phyloP scores from a whole-genome alignment of 805 yeast species.

The Cyberlindnera mrakii region DNA sequence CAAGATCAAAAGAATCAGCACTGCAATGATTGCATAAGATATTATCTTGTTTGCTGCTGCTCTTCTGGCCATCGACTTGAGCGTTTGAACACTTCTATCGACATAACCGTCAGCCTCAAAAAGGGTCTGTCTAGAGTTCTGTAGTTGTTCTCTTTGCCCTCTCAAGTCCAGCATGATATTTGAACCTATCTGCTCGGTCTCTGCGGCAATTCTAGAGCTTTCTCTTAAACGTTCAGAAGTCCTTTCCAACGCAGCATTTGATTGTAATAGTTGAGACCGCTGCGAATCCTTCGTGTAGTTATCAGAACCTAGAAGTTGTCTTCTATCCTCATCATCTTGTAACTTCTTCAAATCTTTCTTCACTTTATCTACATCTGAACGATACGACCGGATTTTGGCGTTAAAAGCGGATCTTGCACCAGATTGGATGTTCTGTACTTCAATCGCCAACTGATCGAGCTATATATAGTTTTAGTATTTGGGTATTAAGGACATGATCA shows the following conservation, averaged over 20 bases:
- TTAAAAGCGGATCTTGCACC: slow-evolving; percentile 62
- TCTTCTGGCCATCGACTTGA: slow-evolving; percentile 87
- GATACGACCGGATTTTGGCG: slow-evolving; percentile 69
- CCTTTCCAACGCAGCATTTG: slow-evolving; percentile 75
- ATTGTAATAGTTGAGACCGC: slow-evolving; percentile 71
- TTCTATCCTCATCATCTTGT: slow-evolving; percentile 67
- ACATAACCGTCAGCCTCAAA: slow-evolving; percentile 90
- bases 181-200: slow-evolving; percentile 89
- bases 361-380: slow-evolving; percentile 49
- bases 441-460: slow-evolving; percentile 83
- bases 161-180: slow-evolving; percentile 82
- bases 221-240: slow-evolving; percentile 80
- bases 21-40: slow-evolving; percentile 87
- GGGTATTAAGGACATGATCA: neutral
- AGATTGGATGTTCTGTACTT: slow-evolving; percentile 80
- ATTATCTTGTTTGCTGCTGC: slow-evolving; percentile 87
- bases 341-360: slow-evolving; percentile 50
- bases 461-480: slow-evolving; percentile 4
- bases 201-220: slow-evolving; percentile 84
- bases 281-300: slow-evolving; percentile 45
- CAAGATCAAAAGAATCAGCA: slow-evolving; percentile 72
- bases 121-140: slow-evolving; percentile 78
- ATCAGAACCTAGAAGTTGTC: slow-evolving; percentile 60
- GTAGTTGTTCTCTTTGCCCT: slow-evolving; percentile 88
- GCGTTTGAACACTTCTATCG: slow-evolving; percentile 79